Percentiles rank a stretch among this genome's conserved stretches.
phyloP scores from a whole-genome alignment of 2,329 filamentous ascomycete species.

The Pestalotiopsis sp. region DNA sequence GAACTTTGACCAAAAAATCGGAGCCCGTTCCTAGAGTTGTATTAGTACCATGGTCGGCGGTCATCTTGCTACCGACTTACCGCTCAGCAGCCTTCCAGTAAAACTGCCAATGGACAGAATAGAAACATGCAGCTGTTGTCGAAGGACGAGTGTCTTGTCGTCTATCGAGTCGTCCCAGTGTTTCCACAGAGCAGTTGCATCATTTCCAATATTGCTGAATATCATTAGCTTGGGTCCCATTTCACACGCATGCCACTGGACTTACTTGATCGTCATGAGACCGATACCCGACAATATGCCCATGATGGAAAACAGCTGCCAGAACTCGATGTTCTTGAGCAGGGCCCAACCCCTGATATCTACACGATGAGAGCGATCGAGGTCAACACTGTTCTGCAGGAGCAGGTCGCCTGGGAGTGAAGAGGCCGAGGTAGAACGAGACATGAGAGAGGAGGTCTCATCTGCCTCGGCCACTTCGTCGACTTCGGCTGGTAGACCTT shows the following conservation, averaged over 20 bases:
- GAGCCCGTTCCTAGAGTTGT: slow-evolving; percentile 73
- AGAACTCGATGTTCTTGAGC: slow-evolving; percentile 76
- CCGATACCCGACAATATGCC: slow-evolving; percentile 90
- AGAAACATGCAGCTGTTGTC: slow-evolving; percentile 90
- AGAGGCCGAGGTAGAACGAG: slow-evolving; percentile 55
- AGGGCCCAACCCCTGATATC: slow-evolving; percentile 87
- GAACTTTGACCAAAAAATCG: slow-evolving; percentile 81
- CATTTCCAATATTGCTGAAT: slow-evolving; percentile 87
- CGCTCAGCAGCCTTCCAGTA: slow-evolving; percentile 74
- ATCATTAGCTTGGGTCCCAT: slow-evolving; percentile 27
- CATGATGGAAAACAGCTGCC: slow-evolving; percentile 87
- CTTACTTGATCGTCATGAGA: slow-evolving; percentile 98
- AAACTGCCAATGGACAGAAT: slow-evolving; percentile 92
- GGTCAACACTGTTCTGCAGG: slow-evolving; percentile 65
- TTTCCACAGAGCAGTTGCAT: slow-evolving; percentile 85
- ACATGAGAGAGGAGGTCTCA: slow-evolving; percentile 83
- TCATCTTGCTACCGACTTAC: slow-evolving; percentile 42
- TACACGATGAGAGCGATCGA: slow-evolving; percentile 76
- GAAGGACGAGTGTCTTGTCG: slow-evolving; percentile 74
- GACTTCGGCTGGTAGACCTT: slow-evolving; percentile 16
- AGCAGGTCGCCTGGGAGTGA: slow-evolving; percentile 52
- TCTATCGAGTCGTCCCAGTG: slow-evolving; percentile 75
- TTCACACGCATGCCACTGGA: slow-evolving; percentile 18
- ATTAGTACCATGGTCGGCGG: slow-evolving; percentile 11
- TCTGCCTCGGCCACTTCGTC: slow-evolving; percentile 61